Percentiles rank a stretch among this genome's conserved stretches.
These are phyloP conservation scores for Clathrus columnatus DNA, from an alignment of 768 basidiomycete genomes.

Conservation along the genomic window DNA sequence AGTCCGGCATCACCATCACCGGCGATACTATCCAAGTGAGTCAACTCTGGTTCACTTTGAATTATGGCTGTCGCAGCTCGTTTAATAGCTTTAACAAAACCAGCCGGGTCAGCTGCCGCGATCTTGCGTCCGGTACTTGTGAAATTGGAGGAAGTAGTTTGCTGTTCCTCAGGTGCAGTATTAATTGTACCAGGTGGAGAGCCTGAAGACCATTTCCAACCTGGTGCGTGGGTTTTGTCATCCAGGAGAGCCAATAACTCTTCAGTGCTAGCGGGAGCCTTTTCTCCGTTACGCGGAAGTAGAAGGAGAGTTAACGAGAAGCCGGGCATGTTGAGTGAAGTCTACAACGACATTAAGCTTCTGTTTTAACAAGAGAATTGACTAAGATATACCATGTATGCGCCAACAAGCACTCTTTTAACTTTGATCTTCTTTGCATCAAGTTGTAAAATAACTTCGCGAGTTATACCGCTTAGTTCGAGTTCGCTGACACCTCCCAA, in stretches of 20 bases:
- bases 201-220: conserved; percentile 75
- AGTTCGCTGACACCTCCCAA: conserved; percentile 80
- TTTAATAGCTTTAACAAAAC: conserved; percentile 47
- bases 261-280: conserved; percentile 27
- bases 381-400: conserved; percentile 63
- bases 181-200: conserved; percentile 19
- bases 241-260: conserved; percentile 62
- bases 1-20: conserved; percentile 82
- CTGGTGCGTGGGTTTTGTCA: conserved; percentile 57
- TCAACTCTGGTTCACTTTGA: conserved; percentile 80
- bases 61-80: conserved; percentile 60
- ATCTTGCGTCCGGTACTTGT: conserved; percentile 17
- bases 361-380: not conserved
- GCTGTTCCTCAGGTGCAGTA: conserved; percentile 18
- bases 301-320: conserved; percentile 79
- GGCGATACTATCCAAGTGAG: conserved; percentile 81
- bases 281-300: conserved; percentile 44
- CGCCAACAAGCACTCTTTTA: conserved; percentile 62
- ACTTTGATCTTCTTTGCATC: conserved; percentile 47
- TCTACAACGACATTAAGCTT: conserved; percentile 33
- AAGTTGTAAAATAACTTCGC: conserved; percentile 50
- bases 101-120: conserved; percentile 34
- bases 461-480: conserved; percentile 62
- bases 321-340: conserved; percentile 88
- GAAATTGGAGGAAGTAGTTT: conserved; percentile 10